Conservation (phyloP, 2,329 filamentous ascomycete species). For the Fusarium sp. region DNA sequence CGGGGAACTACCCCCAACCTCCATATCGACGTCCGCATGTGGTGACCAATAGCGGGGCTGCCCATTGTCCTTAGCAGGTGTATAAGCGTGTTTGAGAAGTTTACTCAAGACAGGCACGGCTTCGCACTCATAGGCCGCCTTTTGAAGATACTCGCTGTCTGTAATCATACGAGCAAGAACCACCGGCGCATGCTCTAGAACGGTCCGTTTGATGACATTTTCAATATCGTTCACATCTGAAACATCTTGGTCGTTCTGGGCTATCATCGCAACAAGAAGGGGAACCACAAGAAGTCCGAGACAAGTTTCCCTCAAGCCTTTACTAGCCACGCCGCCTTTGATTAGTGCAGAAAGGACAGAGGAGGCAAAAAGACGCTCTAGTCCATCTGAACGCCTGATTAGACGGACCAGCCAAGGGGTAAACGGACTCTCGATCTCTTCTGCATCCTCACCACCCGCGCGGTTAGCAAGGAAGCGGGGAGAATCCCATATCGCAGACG, state of each 20-base stretch:
- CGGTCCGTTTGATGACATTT: constrained; percentile 53
- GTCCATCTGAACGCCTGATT: constrained; percentile 68
- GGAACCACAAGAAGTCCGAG: constrained; percentile 78
- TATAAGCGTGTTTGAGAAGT: constrained; percentile 66
- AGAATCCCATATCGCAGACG: constrained; percentile 52
- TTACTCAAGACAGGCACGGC: constrained; percentile 62
- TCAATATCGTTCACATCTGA: constrained; percentile 56
- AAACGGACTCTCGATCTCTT: constrained; percentile 77
- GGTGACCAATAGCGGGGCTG: constrained; percentile 58
- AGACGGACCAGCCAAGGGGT: constrained; percentile 80
- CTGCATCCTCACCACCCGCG: constrained; percentile 56
- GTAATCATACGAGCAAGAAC: constrained; percentile 83
- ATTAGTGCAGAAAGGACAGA: constrained; percentile 78
- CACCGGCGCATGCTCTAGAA: constrained; percentile 79
- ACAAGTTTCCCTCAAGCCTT: constrained; percentile 69
- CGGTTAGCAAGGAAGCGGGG: constrained; percentile 48
- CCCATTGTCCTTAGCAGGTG: constrained; percentile 55
- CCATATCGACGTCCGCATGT: constrained; percentile 53
- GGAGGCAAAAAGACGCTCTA: constrained; percentile 76
- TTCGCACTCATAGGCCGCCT: constrained; percentile 78
- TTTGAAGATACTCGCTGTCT: constrained; percentile 84
- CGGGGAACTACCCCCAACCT: constrained; percentile 52
- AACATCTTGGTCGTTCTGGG: constrained; percentile 60
- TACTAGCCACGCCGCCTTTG: constrained; percentile 74
- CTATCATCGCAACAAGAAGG: constrained; percentile 74